Evolutionary conservation across 2,329 filamentous ascomycete species (phyloP), one percentile per base, ranked within the genome.

Genomic region (Alternaria alternata): DNA sequence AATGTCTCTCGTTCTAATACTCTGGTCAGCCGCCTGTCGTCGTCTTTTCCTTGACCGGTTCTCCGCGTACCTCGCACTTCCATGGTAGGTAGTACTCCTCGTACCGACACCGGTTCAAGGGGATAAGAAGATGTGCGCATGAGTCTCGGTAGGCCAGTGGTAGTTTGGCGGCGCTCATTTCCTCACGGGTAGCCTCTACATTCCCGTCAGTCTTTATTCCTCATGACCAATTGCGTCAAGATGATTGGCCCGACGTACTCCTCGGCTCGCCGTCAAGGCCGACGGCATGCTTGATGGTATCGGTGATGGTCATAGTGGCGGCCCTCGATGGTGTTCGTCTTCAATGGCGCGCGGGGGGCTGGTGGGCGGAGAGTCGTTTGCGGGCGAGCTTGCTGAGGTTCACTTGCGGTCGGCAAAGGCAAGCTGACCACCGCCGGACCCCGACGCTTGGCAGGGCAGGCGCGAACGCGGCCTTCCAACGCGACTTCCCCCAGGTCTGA

Each of bases 61-160:
- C 14, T 42, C 51, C 43, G 48, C 90, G 71, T 87, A 98, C 95
- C 87, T 92, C 88, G 81, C 95, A 99, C 86, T 96, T 97, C 95
- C 95, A 99, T 18, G 94, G 94, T 74, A 97, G 83, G 81, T 97
- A 99, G 84, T 91, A 98, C 65, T 93, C 91, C 72, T 96, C 90
- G 81, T 88, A 87, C 64, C 95, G 93, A 86, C 95, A 99, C 76
- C 91, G 91, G 84, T 99, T 99, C 72, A 99, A 86, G 16, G 95
- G 95, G 66, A 98, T 97, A 64, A 98, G 85, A 47, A 99, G 90
- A 81, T 95, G 89, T 65, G 94, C 95, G 84, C 95, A 99, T 82
- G 90, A 94, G 82, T 99, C 95, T 79, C 95, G 89, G 87, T 99
- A 99, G 73, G 91, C 86, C 55, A 98, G 82, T 12, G 95, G 94